Conservation (phyloP, 176 grass and related monocot species). For the Lolium perenne region DNA sequence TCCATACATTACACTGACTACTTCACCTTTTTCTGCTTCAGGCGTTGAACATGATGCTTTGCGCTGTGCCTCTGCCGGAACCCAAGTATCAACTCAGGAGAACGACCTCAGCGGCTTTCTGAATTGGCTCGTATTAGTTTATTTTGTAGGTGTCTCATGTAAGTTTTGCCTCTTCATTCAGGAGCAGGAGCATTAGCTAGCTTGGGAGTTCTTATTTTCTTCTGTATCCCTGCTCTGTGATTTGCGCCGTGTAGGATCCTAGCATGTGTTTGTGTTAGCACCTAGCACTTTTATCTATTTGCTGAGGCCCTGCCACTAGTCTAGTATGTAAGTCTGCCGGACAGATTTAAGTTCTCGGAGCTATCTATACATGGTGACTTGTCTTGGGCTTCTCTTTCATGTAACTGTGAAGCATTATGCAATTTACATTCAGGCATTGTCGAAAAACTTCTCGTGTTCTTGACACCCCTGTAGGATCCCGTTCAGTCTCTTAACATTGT, state of each 20-base stretch:
- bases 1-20: not conserved
- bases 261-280: slow-evolving; percentile 34
- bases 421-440: not conserved
- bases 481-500: too few species aligned
- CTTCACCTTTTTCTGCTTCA: slow-evolving; percentile 40
- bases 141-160: slow-evolving; percentile 56
- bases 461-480: too few species aligned
- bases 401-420: slow-evolving; percentile 16
- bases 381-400: slow-evolving; percentile 24
- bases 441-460: too few species aligned
- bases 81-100: slow-evolving; percentile 88
- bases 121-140: slow-evolving; percentile 50
- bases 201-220: slow-evolving; percentile 34
- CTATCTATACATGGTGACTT: slow-evolving; percentile 40
- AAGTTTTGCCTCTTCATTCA: slow-evolving; percentile 47
- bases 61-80: slow-evolving; percentile 48
- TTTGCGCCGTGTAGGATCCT: slow-evolving; percentile 45
- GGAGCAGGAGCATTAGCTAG: slow-evolving; percentile 53
- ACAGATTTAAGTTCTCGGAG: slow-evolving; percentile 35
- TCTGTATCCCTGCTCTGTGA: slow-evolving; percentile 32
- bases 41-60: slow-evolving; percentile 83
- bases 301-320: slow-evolving; percentile 45
- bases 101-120: slow-evolving; percentile 75
- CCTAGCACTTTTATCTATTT: slow-evolving; percentile 12
- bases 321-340: slow-evolving; percentile 50